phyloP scores from a whole-genome alignment of 2,329 filamentous ascomycete species.

The Lachnellula arida region DNA sequence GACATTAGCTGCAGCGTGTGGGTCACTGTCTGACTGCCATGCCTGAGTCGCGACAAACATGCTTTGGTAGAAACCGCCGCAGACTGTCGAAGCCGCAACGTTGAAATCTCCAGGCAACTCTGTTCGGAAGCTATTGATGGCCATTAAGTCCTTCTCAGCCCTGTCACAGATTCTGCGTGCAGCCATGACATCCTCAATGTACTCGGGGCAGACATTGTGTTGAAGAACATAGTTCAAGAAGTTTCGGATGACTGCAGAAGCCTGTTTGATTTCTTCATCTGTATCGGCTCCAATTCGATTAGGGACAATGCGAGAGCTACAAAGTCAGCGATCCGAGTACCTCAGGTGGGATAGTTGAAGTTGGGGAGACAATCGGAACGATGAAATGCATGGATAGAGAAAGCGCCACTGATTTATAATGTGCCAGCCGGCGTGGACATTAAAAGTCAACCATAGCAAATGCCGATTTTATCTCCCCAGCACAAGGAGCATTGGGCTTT shows the following conservation, averaged over 20 bases:
- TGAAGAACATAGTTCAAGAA: slow-evolving; percentile 85
- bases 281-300: slow-evolving; percentile 52
- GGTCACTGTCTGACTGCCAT: slow-evolving; percentile 11
- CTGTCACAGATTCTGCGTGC: slow-evolving; percentile 63
- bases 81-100: slow-evolving; percentile 64
- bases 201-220: slow-evolving; percentile 84
- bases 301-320: slow-evolving; percentile 52
- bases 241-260: slow-evolving; percentile 68
- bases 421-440: no score
- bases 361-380: no score
- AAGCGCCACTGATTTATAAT: no score
- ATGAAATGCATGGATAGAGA: no score
- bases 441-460: no score
- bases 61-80: slow-evolving; percentile 43
- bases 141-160: slow-evolving; percentile 63
- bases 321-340: slow-evolving; percentile 11
- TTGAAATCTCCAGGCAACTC: slow-evolving; percentile 76
- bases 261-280: slow-evolving; percentile 49
- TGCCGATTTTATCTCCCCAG: no score
- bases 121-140: slow-evolving; percentile 46
- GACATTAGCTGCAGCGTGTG: slow-evolving; percentile 20
- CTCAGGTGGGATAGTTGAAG: background rate
- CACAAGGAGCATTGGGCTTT: no score
- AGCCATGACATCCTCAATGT: slow-evolving; percentile 58
- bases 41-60: slow-evolving; percentile 9